Evolutionary conservation across 2,329 filamentous ascomycete genomes (phyloP).

Genomic region (Tolypocladium pustulatum): DNA sequence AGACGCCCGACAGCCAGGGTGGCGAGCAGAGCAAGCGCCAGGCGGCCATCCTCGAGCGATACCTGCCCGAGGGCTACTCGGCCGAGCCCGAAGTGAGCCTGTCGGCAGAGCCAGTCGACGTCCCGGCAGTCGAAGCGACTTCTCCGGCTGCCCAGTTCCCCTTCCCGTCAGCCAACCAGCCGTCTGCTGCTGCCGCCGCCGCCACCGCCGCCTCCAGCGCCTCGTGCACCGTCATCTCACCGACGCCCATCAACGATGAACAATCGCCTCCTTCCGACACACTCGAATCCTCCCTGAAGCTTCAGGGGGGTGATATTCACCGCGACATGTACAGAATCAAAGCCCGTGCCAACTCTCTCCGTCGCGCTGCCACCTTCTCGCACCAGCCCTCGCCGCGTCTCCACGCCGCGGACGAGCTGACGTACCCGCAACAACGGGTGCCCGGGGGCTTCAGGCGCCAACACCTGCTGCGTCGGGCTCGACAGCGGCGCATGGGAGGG

Average conservation of each 20-base stretch:
- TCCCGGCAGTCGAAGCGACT: background rate
- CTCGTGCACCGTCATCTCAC: slow-evolving; percentile 7
- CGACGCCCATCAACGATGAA: slow-evolving; percentile 1
- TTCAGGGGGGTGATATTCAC: slow-evolving; percentile 71
- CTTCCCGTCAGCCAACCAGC: background rate
- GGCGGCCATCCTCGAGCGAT: slow-evolving; percentile 25
- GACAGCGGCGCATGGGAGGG: slow-evolving; percentile 25
- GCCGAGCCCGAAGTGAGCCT: slow-evolving; percentile 26
- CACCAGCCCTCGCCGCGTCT: slow-evolving; percentile 29
- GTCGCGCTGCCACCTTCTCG: slow-evolving; percentile 60
- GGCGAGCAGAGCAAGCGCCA: slow-evolving; percentile 18
- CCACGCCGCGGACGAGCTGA: slow-evolving; percentile 17
- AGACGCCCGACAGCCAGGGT: slow-evolving; percentile 14
- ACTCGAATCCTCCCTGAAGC: slow-evolving; percentile 52
- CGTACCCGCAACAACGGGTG: slow-evolving; percentile 27
- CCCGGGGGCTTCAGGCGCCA: slow-evolving; percentile 39
- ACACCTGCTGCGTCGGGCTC: slow-evolving; percentile 24
- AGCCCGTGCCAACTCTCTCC: slow-evolving; percentile 37
- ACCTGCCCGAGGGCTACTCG: slow-evolving; percentile 28
- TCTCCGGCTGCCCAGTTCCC: slow-evolving; percentile 2
- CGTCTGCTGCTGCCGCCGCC: background rate
- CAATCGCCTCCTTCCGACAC: slow-evolving; percentile 25
- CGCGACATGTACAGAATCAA: slow-evolving; percentile 68
- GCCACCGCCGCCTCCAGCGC: slow-evolving; percentile 7
- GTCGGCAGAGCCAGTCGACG: slow-evolving; percentile 8